Evolutionary conservation across 176 grass and related monocot species (phyloP), one percentile per base, ranked within the genome.

Genomic region (Oryza officinalis): DNA sequence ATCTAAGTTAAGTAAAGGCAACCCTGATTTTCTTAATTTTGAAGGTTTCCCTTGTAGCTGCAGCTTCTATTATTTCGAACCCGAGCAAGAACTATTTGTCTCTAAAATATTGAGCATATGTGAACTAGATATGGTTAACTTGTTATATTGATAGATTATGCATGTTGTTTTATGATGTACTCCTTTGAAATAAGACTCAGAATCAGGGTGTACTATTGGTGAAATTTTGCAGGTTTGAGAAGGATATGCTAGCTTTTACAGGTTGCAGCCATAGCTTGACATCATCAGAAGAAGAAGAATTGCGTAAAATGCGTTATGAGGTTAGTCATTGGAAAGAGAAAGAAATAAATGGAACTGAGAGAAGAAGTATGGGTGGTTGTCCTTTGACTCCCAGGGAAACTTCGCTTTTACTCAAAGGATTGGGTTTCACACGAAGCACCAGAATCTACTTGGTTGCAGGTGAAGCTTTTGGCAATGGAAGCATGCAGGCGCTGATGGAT

Each of bases 171-270:
- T 68, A 1, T 79, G 69, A 37, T 74, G 43, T 81, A 35, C n/a
- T n/a, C 57, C 22, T 60, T 60, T 60, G 20, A 61, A 61, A 25
- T 25, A 61, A 25, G 9, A 11, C 57, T 60, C 22, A 25, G 20
- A 61, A 23, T 22, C 20, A n/a, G n/a, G 22, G 22, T 61, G 57
- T 61, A 25, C 9, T 61, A 4, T 25, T 23, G 6, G 18, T 74
- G 31, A 72, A 77, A 18, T 73, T 77, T 88, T 88, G 50, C 89
- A 98, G 96, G 77, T 98, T 96, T 75, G 96, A 98, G 69, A 98
- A 98, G 80, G 96, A 98, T 72, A 98, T 98, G 96, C 84, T 98
- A 82, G 93, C 96, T 72, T 98, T 98, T 91, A 98, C 96, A 63
- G 96, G 96, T 74, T 98, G 96, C 65, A 88, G 85, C 76, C 87